Evolutionary conservation across 2,329 filamentous ascomycete genomes (phyloP), one percentile per base, ranked within the genome.

Genomic region (Cadophora sp.): DNA sequence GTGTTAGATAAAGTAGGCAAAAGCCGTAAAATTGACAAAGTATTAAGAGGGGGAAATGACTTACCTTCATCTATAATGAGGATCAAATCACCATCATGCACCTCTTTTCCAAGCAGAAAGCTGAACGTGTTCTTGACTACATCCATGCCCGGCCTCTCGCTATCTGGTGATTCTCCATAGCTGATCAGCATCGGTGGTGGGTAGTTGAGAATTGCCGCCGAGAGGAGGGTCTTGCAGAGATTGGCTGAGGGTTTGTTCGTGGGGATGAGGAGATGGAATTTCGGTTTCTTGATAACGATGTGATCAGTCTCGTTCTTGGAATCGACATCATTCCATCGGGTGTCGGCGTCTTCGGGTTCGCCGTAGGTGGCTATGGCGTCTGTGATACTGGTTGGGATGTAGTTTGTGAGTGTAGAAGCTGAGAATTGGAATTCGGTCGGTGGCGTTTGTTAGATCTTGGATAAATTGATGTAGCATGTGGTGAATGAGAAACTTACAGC

Each of bases 181-280:
- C 83, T 83, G 56, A 88, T 78, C 36, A 87, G 73, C 0, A 83
- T 86, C 7, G 86, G 84, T 16, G 85, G 83, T 11, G 87, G 87
- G 63, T 87, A 89, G 67, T 84, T 82, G 47, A 88, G 78, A n/a
- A 88, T 80, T 76, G 86, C 85, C 1, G 85, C 82, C 1, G 85
- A 87, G 14, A 87, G 78, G 14, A 87, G 73, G 1, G 85, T 83
- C 70, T 85, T 85, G 79, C 87, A 89, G 48, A 88, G 80, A n/a
- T 82, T 80, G 13, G 47, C 20, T 11, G 67, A 70, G 20, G 80
- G 71, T 43, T 81, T 83, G 50, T 80, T 80, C 6, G 83, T 80
- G 6, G 84, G 82, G 58, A 89, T 79, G 33, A 89, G 75, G 45
- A 89, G 81, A 74, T 89, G 86, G 68, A 89, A 85, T 56, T 77